Percentiles rank a stretch among this genome's conserved stretches.
These are phyloP conservation scores for Scolecobasidium constrictum DNA, from an alignment of 2,329 filamentous ascomycete genomes.

Conservation along the genomic window DNA sequence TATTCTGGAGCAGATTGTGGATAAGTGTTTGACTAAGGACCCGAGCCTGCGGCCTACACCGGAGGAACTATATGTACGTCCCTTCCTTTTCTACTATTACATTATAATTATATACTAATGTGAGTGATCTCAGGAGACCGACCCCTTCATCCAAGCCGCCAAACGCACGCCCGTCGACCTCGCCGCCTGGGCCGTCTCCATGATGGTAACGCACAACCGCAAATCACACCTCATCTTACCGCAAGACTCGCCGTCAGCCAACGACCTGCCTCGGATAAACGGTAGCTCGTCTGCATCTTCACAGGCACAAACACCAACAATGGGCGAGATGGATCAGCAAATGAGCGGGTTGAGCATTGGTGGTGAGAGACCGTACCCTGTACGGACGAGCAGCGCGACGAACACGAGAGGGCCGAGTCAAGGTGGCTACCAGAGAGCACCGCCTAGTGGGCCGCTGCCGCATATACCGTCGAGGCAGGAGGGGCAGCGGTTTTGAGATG, in stretches of 20 bases:
- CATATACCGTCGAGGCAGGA: background rate
- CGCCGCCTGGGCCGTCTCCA: conserved; percentile 80
- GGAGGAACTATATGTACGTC: conserved; percentile 76
- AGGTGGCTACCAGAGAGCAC: too few species aligned
- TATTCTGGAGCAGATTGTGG: conserved; percentile 93
- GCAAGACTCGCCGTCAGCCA: conserved; percentile 2
- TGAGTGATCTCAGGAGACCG: conserved; percentile 57
- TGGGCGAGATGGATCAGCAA: conserved; percentile 7
- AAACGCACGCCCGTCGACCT: conserved; percentile 94
- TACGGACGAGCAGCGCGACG: conserved; percentile 7
- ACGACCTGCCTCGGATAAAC: conserved; percentile 5
- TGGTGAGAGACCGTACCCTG: conserved; percentile 4
- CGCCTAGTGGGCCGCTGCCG: background rate
- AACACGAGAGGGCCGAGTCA: too few species aligned
- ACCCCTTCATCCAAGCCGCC: conserved; percentile 89
- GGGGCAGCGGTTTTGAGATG: background rate
- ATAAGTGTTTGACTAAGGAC: conserved; percentile 86
- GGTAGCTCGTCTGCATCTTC: background rate
- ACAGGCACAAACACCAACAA: conserved; percentile 7
- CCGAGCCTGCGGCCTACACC: conserved; percentile 84
- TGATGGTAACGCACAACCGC: conserved; percentile 92
- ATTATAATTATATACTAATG: conserved; percentile 12
- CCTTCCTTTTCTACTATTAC: background rate
- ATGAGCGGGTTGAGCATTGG: conserved; percentile 8
- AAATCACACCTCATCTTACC: conserved; percentile 71